Base-by-base conservation (phyloP, 2,329 filamentous ascomycete genomes). In the Penicillium decumbens region DNA sequence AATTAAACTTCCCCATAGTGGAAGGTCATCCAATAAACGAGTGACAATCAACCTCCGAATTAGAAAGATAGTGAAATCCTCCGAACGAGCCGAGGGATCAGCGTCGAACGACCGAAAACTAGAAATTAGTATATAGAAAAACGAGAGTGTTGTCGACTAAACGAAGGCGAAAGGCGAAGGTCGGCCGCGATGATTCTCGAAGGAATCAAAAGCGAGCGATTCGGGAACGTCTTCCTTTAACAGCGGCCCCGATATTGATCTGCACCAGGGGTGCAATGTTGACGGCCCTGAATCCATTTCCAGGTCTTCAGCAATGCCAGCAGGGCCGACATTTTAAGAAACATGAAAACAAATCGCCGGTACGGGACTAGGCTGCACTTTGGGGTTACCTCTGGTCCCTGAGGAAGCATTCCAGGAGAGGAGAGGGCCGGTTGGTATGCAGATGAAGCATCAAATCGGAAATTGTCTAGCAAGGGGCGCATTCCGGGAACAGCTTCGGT, bases 261-360 rank as follows among this genome's bases (percentile, higher is more conserved):
- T 52, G 27, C 50, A 20, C 48, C 30, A 60, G 57, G 58, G 57
- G 45, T 43, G 41, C 43, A 54, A 47, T 57, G 55, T 45, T 57
- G 25, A 28, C 43, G 15, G 15, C n/a, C n/a, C 29, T 42, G 39
- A 28, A 37, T 41, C 15, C 29, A 40, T 37, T 30, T 43, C 43
- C 43, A 45, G 23, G 20, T 10, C 43, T 20, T 25, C 20, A 29
- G 38, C 27, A 32, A 50, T 55, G 53, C 40, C 29, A 54, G 45
- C 33, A 41, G 27, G 9, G 20, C 27, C 7, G 27, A 28, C 7
- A 28, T 25, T 45, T 57, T 55, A 49, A 43, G 46, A 35, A 27
- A 23, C 41, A 49, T 23, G 45, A 35, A 46, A 50, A 24, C 41
- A 53, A 42, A 41, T 24, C 35, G 35, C 46, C 6, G n/a, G 41